Evolutionary conservation across 192 early-diverging fungal genomes (phyloP).

Genomic region (Coemansia sp.): DNA sequence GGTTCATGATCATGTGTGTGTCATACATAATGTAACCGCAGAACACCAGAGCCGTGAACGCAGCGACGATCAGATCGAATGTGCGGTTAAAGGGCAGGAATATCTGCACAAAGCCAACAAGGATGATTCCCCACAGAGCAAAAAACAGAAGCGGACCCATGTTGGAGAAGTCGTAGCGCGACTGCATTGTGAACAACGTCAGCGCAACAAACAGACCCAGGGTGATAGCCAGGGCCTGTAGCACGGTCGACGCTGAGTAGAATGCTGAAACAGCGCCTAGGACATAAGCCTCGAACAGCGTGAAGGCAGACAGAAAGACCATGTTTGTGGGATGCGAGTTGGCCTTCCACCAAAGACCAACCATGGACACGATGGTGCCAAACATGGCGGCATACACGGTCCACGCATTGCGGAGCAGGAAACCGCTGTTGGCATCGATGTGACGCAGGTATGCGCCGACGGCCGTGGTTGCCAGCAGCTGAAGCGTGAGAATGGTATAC

Average conservation of each 20-base stretch:
- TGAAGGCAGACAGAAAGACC: constrained; percentile 62
- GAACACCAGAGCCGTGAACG: constrained; percentile 67
- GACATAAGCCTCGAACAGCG: constrained; percentile 56
- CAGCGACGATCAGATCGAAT: constrained; percentile 60
- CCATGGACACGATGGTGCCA: constrained; percentile 51
- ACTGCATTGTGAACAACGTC: constrained; percentile 78
- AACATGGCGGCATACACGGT: constrained; percentile 58
- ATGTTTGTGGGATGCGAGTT: constrained; percentile 66
- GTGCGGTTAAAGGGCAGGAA: constrained; percentile 68
- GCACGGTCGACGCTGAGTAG: constrained; percentile 62
- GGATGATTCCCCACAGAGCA: constrained; percentile 61
- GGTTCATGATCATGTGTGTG: constrained; percentile 68
- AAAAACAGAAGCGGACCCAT: constrained; percentile 63
- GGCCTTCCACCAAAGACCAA: constrained; percentile 61
- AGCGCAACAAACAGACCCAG: constrained; percentile 69
- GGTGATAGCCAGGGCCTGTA: constrained; percentile 75
- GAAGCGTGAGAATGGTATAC: constrained; percentile 66
- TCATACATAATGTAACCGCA: constrained; percentile 78
- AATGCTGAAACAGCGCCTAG: constrained; percentile 64
- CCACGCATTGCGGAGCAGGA: constrained; percentile 63
- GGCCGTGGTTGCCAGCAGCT: constrained; percentile 60
- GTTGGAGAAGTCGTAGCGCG: constrained; percentile 68
- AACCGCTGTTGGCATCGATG: constrained; percentile 51
- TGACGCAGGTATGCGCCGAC: constrained; percentile 62
- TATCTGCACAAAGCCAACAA: constrained; percentile 64